A percentile compares a stretch with the other conserved stretches of the same genome.
phyloP scores from a whole-genome alignment of 768 basidiomycete species.

The Lentinula detonsa region DNA sequence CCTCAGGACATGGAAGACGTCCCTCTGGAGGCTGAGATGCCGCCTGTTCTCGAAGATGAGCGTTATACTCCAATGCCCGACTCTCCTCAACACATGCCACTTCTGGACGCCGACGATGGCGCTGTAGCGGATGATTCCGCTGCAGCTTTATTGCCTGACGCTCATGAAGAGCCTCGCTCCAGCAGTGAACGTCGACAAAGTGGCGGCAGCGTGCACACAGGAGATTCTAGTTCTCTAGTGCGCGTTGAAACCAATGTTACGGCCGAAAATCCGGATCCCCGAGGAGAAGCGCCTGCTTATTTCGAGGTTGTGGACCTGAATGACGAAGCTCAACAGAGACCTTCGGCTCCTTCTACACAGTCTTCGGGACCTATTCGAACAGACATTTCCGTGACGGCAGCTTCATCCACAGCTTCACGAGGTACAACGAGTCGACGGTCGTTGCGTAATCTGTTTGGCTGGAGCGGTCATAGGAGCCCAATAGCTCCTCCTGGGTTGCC shows the following conservation, averaged over 20 bases:
- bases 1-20: constrained; percentile 50
- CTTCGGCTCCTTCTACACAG: not conserved
- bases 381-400: not conserved
- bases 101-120: constrained; percentile 27
- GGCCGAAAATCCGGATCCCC: constrained; percentile 25
- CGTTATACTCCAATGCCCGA: constrained; percentile 33
- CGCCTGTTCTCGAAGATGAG: constrained; percentile 30
- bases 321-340: constrained; percentile 9
- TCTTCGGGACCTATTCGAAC: not conserved
- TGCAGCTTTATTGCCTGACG: constrained; percentile 8
- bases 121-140: not conserved
- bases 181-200: constrained; percentile 14
- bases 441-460: constrained; percentile 1
- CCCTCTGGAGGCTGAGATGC: constrained; percentile 33
- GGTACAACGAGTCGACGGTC: not conserved
- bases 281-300: constrained; percentile 67
- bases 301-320: constrained; percentile 42
- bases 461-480: not conserved
- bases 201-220: constrained; percentile 22
- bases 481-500: not conserved
- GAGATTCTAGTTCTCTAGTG: constrained; percentile 23
- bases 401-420: not conserved
- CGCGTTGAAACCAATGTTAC: constrained; percentile 18
- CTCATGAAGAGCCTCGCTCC: constrained; percentile 6
- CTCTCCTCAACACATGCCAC: constrained; percentile 34